These are phyloP conservation scores for Ophiostoma sp. DNA, from an alignment of 2,329 filamentous ascomycete species.

Conservation along the genomic window DNA sequence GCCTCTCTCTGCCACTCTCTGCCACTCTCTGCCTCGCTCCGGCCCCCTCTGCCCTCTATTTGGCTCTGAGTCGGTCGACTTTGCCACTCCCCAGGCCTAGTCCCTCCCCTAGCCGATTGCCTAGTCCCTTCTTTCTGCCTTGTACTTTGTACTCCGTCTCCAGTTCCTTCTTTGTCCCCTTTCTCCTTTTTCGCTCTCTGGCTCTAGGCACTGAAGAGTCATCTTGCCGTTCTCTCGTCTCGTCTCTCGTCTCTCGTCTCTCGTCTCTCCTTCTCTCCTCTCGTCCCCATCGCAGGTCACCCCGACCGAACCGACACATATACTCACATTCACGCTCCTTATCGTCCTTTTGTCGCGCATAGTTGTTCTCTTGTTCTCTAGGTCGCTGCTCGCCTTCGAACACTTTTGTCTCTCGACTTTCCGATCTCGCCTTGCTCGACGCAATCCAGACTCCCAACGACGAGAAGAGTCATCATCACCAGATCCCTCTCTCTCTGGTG, in stretches of 20 bases:
- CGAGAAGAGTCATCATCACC: conserved; percentile 24
- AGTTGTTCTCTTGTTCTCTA: conserved; percentile 16
- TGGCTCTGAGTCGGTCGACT: conserved; percentile 6
- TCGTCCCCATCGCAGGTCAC: conserved; percentile 24
- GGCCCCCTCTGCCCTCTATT: neutral
- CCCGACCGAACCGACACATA: conserved; percentile 19
- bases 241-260: neutral
- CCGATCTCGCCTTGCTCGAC: conserved; percentile 17
- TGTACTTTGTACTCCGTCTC: conserved; percentile 13
- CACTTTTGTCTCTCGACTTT: neutral
- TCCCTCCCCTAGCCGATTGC: neutral
- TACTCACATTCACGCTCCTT: conserved; percentile 27
- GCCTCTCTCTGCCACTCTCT: neutral
- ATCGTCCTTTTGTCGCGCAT: conserved; percentile 14
- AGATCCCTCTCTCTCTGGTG: conserved; percentile 16
- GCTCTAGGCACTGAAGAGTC: conserved; percentile 24
- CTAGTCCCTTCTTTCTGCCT: conserved; percentile 11
- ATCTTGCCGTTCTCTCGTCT: conserved; percentile 19
- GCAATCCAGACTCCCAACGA: conserved; percentile 9
- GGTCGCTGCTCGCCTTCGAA: neutral
- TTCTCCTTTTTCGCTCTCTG: too few relatives aligned
- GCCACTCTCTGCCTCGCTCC: neutral
- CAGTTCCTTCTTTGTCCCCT: conserved; percentile 3
- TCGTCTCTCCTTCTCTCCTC: neutral
- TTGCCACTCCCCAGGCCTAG: conserved; percentile 19